Conservation (phyloP, 768 basidiomycete species). For the Clathrus columnatus region DNA sequence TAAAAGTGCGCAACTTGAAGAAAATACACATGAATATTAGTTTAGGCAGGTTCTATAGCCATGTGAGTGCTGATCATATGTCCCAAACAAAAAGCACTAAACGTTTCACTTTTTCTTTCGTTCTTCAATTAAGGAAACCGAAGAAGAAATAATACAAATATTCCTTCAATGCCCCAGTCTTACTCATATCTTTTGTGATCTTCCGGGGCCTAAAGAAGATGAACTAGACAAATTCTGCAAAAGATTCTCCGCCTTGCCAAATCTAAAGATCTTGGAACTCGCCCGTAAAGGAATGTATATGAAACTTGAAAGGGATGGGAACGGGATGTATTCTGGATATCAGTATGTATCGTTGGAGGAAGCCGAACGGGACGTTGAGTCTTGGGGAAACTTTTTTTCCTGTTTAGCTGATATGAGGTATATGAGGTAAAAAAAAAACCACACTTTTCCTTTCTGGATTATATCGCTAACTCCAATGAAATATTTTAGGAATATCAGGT, state of each 20-base stretch:
- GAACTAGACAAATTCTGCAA: no score
- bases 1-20: neutral
- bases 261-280: neutral
- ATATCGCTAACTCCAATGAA: no score
- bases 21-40: no score
- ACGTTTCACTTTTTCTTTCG: neutral
- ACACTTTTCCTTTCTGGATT: no score
- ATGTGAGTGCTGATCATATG: no score
- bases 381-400: neutral
- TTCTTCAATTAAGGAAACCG: neutral
- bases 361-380: neutral
- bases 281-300: neutral
- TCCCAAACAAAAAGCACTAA: neutral
- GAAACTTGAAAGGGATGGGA: neutral
- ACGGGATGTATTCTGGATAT: neutral
- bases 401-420: no score
- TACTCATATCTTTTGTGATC: neutral
- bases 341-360: neutral
- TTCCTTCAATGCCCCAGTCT: neutral
- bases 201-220: neutral
- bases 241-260: no score
- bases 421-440: no score
- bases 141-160: neutral
- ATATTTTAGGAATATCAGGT: no score
- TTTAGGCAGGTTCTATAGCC: no score